Evolutionary conservation across 352 stramenopile species (phyloP).

Genomic region (Thalassiosira ordinaria): DNA sequence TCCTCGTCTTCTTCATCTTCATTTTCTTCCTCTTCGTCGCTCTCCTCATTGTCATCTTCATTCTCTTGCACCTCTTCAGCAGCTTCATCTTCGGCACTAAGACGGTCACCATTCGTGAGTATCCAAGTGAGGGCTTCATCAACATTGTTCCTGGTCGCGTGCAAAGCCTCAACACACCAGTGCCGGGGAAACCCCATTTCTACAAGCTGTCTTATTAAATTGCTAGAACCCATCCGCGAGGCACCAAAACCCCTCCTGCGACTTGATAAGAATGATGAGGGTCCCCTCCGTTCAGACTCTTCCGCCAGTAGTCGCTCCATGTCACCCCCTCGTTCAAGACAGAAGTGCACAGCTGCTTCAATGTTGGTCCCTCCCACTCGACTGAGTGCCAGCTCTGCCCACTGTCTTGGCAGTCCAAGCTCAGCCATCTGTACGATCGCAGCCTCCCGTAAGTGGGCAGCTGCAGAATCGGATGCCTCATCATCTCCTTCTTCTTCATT

Average conservation of each 20-base stretch:
- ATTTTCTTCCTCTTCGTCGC: constrained; percentile 58
- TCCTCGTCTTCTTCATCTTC: constrained; percentile 67
- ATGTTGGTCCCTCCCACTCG: constrained; percentile 84
- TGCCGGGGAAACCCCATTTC: constrained; percentile 86
- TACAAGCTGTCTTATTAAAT: constrained; percentile 80
- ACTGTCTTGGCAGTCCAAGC: constrained; percentile 82
- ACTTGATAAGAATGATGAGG: constrained; percentile 45
- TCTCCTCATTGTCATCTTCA: constrained; percentile 67
- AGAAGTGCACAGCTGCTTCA: constrained; percentile 87
- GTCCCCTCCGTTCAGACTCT: constrained; percentile 66
- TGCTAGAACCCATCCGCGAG: constrained; percentile 57
- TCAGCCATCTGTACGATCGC: constrained; percentile 87
- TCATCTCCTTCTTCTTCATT: constrained; percentile 66
- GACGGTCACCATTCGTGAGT: constrained; percentile 82
- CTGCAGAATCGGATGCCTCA: constrained; percentile 56
- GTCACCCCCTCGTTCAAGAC: constrained; percentile 83
- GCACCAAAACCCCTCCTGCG: constrained; percentile 50
- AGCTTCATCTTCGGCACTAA: constrained; percentile 63
- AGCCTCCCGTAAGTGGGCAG: constrained; percentile 75
- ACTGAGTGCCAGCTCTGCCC: constrained; percentile 82
- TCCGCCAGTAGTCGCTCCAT: constrained; percentile 85
- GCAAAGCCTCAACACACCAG: constrained; percentile 84
- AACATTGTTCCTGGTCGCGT: constrained; percentile 83
- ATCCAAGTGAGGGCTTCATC: constrained; percentile 87
- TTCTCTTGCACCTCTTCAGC: constrained; percentile 69